phyloP scores from a whole-genome alignment of 371 early-diverging fungal genomes.

The Haplosporangium sp. region DNA sequence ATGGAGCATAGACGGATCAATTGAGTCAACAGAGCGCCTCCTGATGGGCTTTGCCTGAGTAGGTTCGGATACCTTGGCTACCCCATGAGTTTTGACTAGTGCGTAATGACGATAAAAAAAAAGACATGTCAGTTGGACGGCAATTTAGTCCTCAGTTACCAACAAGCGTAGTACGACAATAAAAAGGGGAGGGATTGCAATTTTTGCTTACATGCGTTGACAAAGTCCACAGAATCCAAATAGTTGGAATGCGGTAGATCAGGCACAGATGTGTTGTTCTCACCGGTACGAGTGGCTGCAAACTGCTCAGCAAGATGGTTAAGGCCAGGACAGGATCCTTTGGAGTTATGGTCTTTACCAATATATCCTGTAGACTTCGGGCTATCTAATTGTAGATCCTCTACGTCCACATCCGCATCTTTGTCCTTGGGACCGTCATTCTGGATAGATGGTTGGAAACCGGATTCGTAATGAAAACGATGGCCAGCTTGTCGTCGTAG shows the following conservation, averaged over 20 bases:
- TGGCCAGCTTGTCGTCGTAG: conserved; percentile 39
- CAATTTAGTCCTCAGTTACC: not conserved
- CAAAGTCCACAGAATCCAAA: conserved; percentile 54
- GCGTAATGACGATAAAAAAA: not conserved
- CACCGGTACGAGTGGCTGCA: conserved; percentile 24
- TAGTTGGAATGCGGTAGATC: conserved; percentile 50
- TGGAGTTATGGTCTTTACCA: conserved; percentile 7
- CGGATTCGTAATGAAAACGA: conserved; percentile 51
- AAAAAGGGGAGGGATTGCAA: not conserved
- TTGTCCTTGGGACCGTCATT: conserved; percentile 19
- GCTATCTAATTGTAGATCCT: conserved; percentile 39
- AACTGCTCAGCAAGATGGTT: conserved; percentile 27
- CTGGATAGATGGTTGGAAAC: conserved; percentile 32
- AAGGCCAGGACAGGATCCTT: conserved; percentile 17
- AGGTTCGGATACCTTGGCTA: conserved; percentile 47
- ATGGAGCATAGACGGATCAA: conserved; percentile 55
- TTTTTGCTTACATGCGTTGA: conserved; percentile 48
- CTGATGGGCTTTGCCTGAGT: conserved; percentile 45
- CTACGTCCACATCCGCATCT: conserved; percentile 44
- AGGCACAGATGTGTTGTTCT: conserved; percentile 45
- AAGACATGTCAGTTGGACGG: not conserved
- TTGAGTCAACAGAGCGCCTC: conserved; percentile 50
- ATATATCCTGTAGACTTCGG: conserved; percentile 22
- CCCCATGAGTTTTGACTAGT: conserved; percentile 45
- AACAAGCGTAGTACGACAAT: not conserved